Percentiles rank a stretch among this genome's conserved stretches.
phyloP scores from a whole-genome alignment of 208 protist genomes.

The Trypanosoma cruzi region DNA sequence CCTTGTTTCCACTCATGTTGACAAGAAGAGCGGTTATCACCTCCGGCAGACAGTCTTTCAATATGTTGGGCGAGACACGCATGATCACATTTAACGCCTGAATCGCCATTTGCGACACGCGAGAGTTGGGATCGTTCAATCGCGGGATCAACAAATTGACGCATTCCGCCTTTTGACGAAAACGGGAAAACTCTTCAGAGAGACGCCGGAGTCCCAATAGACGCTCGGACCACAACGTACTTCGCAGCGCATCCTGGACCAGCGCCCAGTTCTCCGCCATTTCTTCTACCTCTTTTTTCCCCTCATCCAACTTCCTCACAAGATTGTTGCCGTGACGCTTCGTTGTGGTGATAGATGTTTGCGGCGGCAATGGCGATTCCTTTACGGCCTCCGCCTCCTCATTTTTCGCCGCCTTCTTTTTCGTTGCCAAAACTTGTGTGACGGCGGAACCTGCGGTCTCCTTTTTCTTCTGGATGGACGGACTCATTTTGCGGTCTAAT shows the following conservation, averaged over 20 bases:
- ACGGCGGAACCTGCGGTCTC: background rate
- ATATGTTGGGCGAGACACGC: background rate
- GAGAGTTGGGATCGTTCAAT: slow-evolving; percentile 56
- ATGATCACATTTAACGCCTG: slow-evolving; percentile 23
- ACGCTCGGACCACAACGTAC: slow-evolving; percentile 40
- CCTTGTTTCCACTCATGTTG: slow-evolving; percentile 23
- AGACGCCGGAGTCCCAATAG: slow-evolving; percentile 10
- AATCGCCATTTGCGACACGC: slow-evolving; percentile 44
- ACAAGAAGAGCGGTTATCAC: slow-evolving; percentile 28
- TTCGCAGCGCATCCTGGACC: slow-evolving; percentile 30
- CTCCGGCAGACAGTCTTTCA: slow-evolving; percentile 25
- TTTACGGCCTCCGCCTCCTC: background rate
- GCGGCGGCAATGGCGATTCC: background rate
- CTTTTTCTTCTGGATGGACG: background rate
- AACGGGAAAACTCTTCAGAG: slow-evolving; percentile 11
- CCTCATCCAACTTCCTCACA: background rate
- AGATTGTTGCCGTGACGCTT: background rate
- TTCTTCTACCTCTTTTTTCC: background rate
- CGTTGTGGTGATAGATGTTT: background rate
- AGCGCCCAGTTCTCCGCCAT: slow-evolving; percentile 3
- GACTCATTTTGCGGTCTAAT: slow-evolving; percentile 25
- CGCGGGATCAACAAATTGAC: slow-evolving; percentile 28
- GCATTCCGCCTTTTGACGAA: slow-evolving; percentile 27
- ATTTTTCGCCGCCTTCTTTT: background rate
- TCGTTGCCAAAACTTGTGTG: slow-evolving; percentile 21